Evolutionary conservation across 495 filamentous ascomycete species (phyloP).

Genomic region (Podospora fimiseda): DNA sequence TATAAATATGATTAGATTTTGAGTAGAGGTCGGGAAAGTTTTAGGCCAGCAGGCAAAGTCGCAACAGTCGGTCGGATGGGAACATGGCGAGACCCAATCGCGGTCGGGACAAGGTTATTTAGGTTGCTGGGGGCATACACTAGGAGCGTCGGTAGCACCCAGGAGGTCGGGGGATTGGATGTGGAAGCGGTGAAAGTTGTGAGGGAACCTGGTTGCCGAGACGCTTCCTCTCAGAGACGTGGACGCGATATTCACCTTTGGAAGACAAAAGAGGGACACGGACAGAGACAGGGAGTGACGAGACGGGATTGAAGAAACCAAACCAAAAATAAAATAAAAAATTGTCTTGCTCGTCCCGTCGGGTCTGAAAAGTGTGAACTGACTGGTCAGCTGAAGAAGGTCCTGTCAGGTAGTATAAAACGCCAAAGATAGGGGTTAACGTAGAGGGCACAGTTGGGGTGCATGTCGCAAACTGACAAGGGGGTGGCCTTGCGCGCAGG

Average conservation of each 20-base stretch:
- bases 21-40: not conserved
- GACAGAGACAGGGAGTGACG: too few relatives aligned
- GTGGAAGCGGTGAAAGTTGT: conserved; percentile 12
- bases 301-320: too few relatives aligned
- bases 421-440: conserved; percentile 28
- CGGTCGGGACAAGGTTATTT: conserved; percentile 8
- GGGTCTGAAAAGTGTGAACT: conserved; percentile 4
- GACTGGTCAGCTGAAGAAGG: conserved; percentile 17
- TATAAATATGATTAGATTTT: too few relatives aligned
- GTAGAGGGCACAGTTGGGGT: conserved; percentile 21
- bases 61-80: conserved; percentile 18
- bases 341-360: not conserved
- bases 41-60: conserved; percentile 19
- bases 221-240: too few relatives aligned
- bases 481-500: not conserved
- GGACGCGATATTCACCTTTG: too few relatives aligned
- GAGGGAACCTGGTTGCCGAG: not conserved
- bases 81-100: conserved; percentile 22
- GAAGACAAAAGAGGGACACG: not conserved
- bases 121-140: conserved; percentile 1
- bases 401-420: conserved; percentile 28
- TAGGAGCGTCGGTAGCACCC: not conserved
- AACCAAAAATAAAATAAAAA: not conserved
- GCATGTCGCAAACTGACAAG: conserved; percentile 13
- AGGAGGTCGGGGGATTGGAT: not conserved